Evolutionary conservation across 495 filamentous ascomycete species (phyloP), one percentile per base, ranked within the genome.

Genomic region (Entonaema liquescens): DNA sequence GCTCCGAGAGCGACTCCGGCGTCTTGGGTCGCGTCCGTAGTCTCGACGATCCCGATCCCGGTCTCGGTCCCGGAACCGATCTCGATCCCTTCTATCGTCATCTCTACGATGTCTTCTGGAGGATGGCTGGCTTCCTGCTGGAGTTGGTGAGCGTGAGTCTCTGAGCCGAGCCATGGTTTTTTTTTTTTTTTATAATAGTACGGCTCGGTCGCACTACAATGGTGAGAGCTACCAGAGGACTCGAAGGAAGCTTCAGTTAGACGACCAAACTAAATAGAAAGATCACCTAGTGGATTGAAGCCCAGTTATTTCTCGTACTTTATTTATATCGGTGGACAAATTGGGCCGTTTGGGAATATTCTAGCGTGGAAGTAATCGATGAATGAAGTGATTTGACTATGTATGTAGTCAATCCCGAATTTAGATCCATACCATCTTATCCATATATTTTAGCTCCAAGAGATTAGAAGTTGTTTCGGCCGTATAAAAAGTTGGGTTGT

Each of bases 91-190:
- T 66, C 90, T 88, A 78, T 92, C 91, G 79, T 92, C 90, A 78
- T 93, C 90, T 86, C 90, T 89, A 77, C 89, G 91, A 73, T 77
- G 82, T 72, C 88, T 87, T 83, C 88, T 89, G 74, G 90, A 90
- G 75, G 90, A 90, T 81, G 87, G 88, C 77, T 91, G 89, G 85
- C 91, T 93, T 89, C 91, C 92, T 93, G 91, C 90, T 91, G 92
- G 92, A 89, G 92, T 93, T 92, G 92, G 92, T 94, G 92, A 94
- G 91, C 91, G 92, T 89, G 90, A 89, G 89, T 93, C 91, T 89
- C 88, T 91, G 87, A 88, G 92, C 86, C 92, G 91, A 91, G 91
- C 90, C 92, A 94, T 94, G 81, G 81, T 90, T 86, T 85, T 77
- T 87, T 84, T 83, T 78, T 71, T 70, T 87, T 84, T 83, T 78